Evolutionary conservation across 106 monocot genomes (phyloP), one percentile per base, ranked within the genome.

Genomic region (Dioscorea alata): DNA sequence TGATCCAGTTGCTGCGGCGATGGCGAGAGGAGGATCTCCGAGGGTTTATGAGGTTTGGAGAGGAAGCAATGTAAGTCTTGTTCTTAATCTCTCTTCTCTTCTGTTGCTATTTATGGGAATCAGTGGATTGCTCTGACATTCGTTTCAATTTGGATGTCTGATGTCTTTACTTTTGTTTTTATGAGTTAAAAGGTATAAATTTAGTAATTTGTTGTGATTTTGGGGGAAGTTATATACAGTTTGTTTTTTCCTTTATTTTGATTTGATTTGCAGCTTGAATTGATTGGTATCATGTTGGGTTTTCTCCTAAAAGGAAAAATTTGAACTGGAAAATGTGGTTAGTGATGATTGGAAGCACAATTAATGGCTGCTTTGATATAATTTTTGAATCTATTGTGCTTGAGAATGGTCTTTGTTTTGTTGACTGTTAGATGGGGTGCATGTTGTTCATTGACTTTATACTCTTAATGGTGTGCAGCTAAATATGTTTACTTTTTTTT

Each of bases 21-120:
- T 24, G 51, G 76, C 25, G 21, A 73, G 31, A 22, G 65, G 35
- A 21, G 72, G 68, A 65, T 74, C 59, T 60, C 85, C 79, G 48
- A 85, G 82, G 74, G 82, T 85, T 72, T 89, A 85, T 64, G 65
- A 89, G 79, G 85, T 77, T 64, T 89, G 89, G 89, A 85, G 75
- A 64, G 89, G 89, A n/a, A 85, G 77, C 85, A 89, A 89, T 67
- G 89, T 89, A 78, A 89, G 84, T 42, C 42, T 42, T 42, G 42
- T 42, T 42, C 28, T 28, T 28, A 28, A 28, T 28, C 28, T 28
- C 28, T 28, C 28, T 28, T 28, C 28, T 28, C 28, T 28, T 28
- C 28, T 28, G 28, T 28, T 28, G 2, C 48, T 34, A 7, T 65
- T 68, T 28, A 28, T 1, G 2, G 28, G 28, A 28, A 28, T 28